Conservation (phyloP, 495 filamentous ascomycete species). For the Penicillium crystallinum region DNA sequence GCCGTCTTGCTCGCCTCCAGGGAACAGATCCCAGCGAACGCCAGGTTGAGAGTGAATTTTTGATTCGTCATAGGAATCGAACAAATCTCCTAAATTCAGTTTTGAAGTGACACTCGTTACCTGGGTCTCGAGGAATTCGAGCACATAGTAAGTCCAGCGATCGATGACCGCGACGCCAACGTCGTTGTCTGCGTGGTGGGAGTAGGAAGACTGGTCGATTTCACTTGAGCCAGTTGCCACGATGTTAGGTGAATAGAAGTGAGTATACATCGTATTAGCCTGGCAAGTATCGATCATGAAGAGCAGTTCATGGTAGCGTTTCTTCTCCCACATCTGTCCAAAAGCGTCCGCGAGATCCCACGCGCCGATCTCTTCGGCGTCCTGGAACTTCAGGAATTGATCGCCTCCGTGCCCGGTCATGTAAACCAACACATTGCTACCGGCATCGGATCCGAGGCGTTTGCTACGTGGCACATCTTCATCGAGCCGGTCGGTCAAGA, state of each 20-base stretch:
- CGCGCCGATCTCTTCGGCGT: conserved; percentile 92
- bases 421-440: conserved; percentile 94
- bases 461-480: conserved; percentile 93
- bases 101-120: conserved; percentile 78
- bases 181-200: conserved; percentile 96
- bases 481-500: conserved; percentile 87
- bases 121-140: conserved; percentile 91
- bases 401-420: conserved; percentile 99
- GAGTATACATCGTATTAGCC: conserved; percentile 97
- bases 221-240: conserved; percentile 92
- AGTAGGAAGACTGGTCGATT: conserved; percentile 91
- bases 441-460: conserved; percentile 82
- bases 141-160: conserved; percentile 96
- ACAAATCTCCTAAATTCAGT: conserved; percentile 83
- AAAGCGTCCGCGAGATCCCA: conserved; percentile 97
- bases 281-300: conserved; percentile 99
- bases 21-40: conserved; percentile 90
- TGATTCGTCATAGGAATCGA: conserved; percentile 88
- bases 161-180: conserved; percentile 98
- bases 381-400: conserved; percentile 97
- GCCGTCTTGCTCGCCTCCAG: conserved; percentile 68
- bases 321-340: conserved; percentile 99
- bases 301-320: conserved; percentile 87
- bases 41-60: conserved; percentile 93
- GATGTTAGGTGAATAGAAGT: conserved; percentile 95